Base-by-base conservation (phyloP, 2,329 filamentous ascomycete genomes). In the Alternaria arbusti region DNA sequence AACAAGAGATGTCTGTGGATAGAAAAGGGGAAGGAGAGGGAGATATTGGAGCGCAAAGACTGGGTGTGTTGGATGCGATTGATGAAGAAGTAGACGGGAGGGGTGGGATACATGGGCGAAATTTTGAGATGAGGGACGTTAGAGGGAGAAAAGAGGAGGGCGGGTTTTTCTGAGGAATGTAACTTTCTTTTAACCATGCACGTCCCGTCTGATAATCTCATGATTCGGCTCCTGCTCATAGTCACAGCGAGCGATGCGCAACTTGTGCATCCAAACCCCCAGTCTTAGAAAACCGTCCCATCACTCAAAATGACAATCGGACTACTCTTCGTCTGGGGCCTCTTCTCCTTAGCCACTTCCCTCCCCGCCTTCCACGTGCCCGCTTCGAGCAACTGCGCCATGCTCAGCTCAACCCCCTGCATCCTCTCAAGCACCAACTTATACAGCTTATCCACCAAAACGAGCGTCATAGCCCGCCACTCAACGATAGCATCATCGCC, bases 371-470 rank as follows among this genome's bases (percentile, higher is more conserved):
- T 97, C 94, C 95, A 98, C 74, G 93, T 97, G 32, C 95, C 95
- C 6, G 94, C 95, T 80, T 98, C 95, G 10, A 98, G 84, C 82
- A 98, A 87, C 80, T 98, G 95, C 12, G 94, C 89, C 72, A 98
- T 82, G 25, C 85, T 91, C 77, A 98, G 81, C 62, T 85, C 83
- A 67, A 94, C 89, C 32, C 88, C 84, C 3, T 90, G 91, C 15
- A 85, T 85, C 10, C 97, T 82, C 62, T 87, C 87, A 58, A 97
- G 78, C 65, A 93, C 90, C 65, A 91, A 87, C 2, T 83, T 82
- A 23, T 91, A 84, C 23, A 94, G 82, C 68, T 90, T 86, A 75
- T 93, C 91, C 36, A 94, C 79, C 71, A 93, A 89, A 4, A 90
- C 90, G 4, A 93, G 86, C 0, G 91, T 93, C 55, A 89, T 86